phyloP scores from a whole-genome alignment of 352 stramenopile genomes.

The Achlya hypogyna region DNA sequence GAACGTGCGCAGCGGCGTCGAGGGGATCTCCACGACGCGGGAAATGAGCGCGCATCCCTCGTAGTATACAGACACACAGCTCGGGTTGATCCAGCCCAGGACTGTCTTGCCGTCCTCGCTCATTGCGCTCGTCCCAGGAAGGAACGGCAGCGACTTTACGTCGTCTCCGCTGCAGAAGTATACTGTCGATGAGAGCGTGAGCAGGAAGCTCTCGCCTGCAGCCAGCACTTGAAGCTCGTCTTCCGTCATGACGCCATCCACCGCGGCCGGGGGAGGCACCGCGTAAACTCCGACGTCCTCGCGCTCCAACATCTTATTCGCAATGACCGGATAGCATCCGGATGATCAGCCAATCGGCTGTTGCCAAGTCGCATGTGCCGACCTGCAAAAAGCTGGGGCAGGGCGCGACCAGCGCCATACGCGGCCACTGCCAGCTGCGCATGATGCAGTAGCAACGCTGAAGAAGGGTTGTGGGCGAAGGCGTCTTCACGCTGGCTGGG shows the following conservation, averaged over 20 bases:
- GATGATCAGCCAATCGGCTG: background rate
- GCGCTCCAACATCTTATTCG: slow-evolving; percentile 1
- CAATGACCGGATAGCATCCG: background rate
- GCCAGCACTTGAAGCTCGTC: background rate
- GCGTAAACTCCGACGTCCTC: background rate
- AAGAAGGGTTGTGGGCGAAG: no score
- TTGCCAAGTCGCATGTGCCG: no score
- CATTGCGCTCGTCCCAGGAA: background rate
- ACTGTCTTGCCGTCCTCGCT: background rate
- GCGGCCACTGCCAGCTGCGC: no score
- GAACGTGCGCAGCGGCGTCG: slow-evolving; percentile 6
- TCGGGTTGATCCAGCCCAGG: background rate
- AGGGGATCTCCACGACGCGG: slow-evolving; percentile 6
- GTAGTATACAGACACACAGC: slow-evolving; percentile 10
- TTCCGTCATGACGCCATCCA: background rate
- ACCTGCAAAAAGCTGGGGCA: no score
- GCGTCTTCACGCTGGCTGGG: no score
- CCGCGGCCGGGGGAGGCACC: background rate
- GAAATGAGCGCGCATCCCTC: slow-evolving; percentile 5
- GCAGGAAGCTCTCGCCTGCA: background rate
- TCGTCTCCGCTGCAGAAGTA: background rate
- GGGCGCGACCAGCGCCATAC: no score
- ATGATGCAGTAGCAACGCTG: no score
- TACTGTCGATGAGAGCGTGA: background rate
- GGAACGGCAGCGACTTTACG: background rate